Evolutionary conservation across 75 land plant genomes (phyloP).

Genomic region (Pinus taeda): DNA sequence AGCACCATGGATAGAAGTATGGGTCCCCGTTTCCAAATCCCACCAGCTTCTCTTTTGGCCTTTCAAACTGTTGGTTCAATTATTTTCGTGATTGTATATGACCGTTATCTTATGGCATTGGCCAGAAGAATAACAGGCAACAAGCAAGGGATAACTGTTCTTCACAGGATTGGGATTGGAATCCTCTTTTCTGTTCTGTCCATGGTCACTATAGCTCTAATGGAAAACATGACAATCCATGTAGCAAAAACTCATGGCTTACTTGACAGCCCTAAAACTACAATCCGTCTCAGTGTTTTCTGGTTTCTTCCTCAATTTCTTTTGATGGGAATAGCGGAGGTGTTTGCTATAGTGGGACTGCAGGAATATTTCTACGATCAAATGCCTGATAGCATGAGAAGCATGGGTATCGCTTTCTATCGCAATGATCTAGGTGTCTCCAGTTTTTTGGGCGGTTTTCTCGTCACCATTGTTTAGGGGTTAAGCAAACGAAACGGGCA

Average conservation of each 20-base stretch:
- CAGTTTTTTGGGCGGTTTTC: neutral
- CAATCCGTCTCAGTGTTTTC: neutral
- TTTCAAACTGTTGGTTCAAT: conserved; percentile 14
- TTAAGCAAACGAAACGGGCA: neutral
- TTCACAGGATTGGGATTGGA: conserved; percentile 32
- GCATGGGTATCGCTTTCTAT: neutral
- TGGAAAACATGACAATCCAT: conserved; percentile 17
- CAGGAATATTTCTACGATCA: neutral
- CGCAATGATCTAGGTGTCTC: neutral
- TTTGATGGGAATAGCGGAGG: neutral
- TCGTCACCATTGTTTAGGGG: neutral
- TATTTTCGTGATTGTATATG: no score
- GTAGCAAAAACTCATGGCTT: neutral
- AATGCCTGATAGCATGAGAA: no score
- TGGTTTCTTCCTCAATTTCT: neutral
- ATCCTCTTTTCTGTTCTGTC: conserved; percentile 9
- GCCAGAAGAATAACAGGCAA: conserved; percentile 12
- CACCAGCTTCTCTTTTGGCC: conserved; percentile 44
- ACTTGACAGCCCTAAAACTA: neutral
- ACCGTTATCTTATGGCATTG: conserved; percentile 8
- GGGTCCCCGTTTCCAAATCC: conserved; percentile 21
- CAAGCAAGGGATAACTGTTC: conserved; percentile 21
- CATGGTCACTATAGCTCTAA: conserved; percentile 23
- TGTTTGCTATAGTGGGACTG: neutral
- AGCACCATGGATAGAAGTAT: neutral